phyloP scores from a whole-genome alignment of 2,329 filamentous ascomycete species.

The Coniosporium tulheliwenetii region DNA sequence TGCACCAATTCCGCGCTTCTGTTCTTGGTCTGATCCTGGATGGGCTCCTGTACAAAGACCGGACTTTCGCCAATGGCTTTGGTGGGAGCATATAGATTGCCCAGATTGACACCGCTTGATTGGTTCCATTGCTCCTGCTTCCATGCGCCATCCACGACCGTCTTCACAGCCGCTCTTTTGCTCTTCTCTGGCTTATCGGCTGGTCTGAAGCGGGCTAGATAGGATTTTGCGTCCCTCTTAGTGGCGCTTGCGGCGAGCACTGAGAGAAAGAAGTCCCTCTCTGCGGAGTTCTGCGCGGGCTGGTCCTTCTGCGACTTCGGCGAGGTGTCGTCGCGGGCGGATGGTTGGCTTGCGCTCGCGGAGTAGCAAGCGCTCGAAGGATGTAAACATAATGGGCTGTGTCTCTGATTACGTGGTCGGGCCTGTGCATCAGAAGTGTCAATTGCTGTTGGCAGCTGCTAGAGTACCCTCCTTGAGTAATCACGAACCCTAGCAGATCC shows the following conservation, averaged over 20 bases:
- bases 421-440: no score
- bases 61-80: constrained; percentile 43
- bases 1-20: constrained; percentile 41
- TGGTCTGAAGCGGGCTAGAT: constrained; percentile 61
- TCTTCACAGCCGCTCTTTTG: constrained; percentile 1
- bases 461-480: no score
- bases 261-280: constrained; percentile 63
- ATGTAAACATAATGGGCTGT: no score
- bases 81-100: constrained; percentile 42
- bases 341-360: no score
- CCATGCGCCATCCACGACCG: constrained; percentile 4
- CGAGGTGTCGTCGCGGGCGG: no score
- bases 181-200: constrained; percentile 19
- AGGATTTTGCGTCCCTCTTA: constrained; percentile 82
- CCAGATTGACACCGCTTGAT: constrained; percentile 41
- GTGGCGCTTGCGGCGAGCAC: constrained; percentile 80
- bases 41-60: constrained; percentile 40
- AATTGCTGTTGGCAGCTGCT: no score
- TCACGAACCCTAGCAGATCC: no score
- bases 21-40: constrained; percentile 20
- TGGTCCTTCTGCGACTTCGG: no score
- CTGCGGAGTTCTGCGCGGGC: not conserved
- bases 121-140: constrained; percentile 14
- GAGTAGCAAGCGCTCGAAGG: no score
- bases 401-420: no score